Base-by-base conservation (phyloP, 768 basidiomycete genomes). In the Coprinopsis strossmayeri region DNA sequence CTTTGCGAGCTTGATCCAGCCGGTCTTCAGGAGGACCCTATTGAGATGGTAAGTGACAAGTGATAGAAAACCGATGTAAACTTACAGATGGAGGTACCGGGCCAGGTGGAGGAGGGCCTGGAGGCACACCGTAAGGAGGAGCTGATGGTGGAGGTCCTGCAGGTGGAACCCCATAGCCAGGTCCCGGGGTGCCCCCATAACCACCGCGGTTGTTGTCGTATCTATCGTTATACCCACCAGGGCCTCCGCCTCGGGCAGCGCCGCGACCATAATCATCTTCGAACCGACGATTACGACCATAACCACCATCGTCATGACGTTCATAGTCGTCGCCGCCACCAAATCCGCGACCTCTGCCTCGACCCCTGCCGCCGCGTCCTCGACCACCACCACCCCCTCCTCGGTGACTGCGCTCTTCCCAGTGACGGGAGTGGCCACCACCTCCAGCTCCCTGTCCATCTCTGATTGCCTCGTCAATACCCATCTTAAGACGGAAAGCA, bases 1-100 rank as follows among this genome's bases (percentile, higher is more conserved):
- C 89, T 64, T 79, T 86, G 48, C 83, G 79, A 5, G 91, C 90
- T 71, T 92, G 87, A 58, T 94, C 91, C 17, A 94, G 70, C 11
- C 91, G 84, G 43, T 92, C 89, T 50, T 92, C 88, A 10, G 69
- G 63, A 30, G 50, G 24, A 23, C 15, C 44, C 34, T 73, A 68
- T 77, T 81, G 25, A 26, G 11, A 26, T 53, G 34, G 27, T 12
- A 3, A 5, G 15, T 34, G 42, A 20, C 32, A 18, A 35, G 27
- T 38, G 45, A 21, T 25, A 41, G 21, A 25, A 1, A 49, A 25
- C 27, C 34, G n/a, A 20, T 20, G 23, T 12, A 4, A 46, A 61
- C 50, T 39, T 21, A 18, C 17, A 18, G 58, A 42, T 26, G 65
- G 56, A 48, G 59, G 58, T 21, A 62, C 55, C 42, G 66, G 56